Percentiles rank a stretch among this genome's conserved stretches.
These are phyloP conservation scores for Tinospora cordifolia DNA, from an alignment of 164 flowering plant species.

Conservation along the genomic window DNA sequence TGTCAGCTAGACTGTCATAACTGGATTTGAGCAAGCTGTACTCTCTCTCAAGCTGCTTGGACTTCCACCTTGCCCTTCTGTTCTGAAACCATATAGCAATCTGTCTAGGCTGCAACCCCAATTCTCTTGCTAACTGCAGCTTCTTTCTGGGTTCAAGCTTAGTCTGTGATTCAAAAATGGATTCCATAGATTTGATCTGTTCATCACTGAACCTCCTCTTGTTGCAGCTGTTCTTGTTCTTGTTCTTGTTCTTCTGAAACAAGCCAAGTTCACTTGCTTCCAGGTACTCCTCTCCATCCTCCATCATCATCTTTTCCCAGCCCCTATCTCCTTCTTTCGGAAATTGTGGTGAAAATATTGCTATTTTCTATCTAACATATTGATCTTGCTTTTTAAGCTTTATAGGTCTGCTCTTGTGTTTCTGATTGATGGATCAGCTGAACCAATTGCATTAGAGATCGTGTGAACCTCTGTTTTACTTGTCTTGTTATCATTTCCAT, in stretches of 20 bases:
- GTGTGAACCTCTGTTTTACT: background rate
- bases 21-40: conserved; percentile 33
- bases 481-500: background rate
- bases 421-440: conserved; percentile 1
- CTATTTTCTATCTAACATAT: background rate
- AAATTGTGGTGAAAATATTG: background rate
- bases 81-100: conserved; percentile 95
- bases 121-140: conserved; percentile 51
- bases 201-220: conserved; percentile 53
- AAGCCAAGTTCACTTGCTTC: background rate
- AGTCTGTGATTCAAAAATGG: conserved; percentile 53
- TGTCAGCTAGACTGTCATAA: conserved; percentile 37
- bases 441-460: conserved; percentile 1
- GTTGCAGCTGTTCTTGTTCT: conserved; percentile 29
- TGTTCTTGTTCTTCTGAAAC: conserved; percentile 16
- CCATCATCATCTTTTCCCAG: background rate
- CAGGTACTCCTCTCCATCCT: conserved; percentile 4
- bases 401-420: background rate
- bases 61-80: conserved; percentile 73
- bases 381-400: background rate
- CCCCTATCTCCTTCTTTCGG: background rate
- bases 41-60: conserved; percentile 66
- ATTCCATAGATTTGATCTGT: conserved; percentile 52
- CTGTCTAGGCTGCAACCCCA: conserved; percentile 70
- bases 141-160: conserved; percentile 64